Evolutionary conservation across 2,329 filamentous ascomycete species (phyloP).

Genomic region (Xylariaceae sp.): DNA sequence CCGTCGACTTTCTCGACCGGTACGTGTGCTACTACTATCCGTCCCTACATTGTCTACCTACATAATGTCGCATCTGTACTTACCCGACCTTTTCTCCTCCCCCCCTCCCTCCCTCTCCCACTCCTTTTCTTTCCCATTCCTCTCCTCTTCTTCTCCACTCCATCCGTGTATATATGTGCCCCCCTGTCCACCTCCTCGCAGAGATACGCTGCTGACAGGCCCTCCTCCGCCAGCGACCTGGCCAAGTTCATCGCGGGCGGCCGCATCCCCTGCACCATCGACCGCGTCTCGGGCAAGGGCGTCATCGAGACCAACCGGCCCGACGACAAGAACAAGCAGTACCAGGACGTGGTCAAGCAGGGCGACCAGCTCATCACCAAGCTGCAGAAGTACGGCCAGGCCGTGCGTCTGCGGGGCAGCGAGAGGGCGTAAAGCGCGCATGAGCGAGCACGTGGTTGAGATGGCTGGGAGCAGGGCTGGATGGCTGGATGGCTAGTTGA

Average conservation of each 20-base stretch:
- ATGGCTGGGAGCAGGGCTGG: no score
- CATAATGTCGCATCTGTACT: neutral
- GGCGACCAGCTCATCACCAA: slow-evolving; percentile 98
- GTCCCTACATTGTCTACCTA: neutral
- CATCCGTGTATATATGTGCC: neutral
- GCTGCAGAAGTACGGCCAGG: slow-evolving; percentile 97
- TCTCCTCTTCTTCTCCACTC: slow-evolving; percentile 1
- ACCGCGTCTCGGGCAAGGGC: slow-evolving; percentile 90
- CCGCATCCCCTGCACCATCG: slow-evolving; percentile 92
- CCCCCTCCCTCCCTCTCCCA: no score
- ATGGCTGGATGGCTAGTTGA: no score
- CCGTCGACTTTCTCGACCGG: slow-evolving; percentile 92
- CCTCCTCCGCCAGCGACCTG: slow-evolving; percentile 58
- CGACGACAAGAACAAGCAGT: slow-evolving; percentile 99
- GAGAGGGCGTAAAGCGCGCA: slow-evolving; percentile 63
- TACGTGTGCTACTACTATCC: no score
- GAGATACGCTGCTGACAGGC: slow-evolving; percentile 2
- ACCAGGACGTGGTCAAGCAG: slow-evolving; percentile 94
- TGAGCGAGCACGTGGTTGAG: no score
- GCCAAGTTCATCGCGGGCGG: slow-evolving; percentile 95
- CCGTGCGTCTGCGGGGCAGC: slow-evolving; percentile 86
- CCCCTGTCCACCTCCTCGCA: no score
- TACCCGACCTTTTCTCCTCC: no score
- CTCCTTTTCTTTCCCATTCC: neutral
- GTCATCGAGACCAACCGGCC: slow-evolving; percentile 97